These are phyloP conservation scores for Aspergillus indologenus DNA, from an alignment of 495 filamentous ascomycete genomes.

Conservation along the genomic window DNA sequence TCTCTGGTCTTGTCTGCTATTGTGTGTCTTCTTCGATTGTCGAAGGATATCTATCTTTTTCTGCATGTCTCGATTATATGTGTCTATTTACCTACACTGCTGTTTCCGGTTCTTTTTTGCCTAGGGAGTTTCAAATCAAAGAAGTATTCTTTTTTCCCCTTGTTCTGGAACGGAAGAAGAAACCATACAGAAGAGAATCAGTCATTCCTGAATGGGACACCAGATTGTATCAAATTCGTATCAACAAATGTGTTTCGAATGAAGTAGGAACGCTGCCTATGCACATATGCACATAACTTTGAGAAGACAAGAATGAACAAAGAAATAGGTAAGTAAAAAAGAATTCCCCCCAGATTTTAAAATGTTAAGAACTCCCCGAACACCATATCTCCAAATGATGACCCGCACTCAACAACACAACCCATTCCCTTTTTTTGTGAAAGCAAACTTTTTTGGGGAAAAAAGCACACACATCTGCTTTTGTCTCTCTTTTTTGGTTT, in stretches of 20 bases:
- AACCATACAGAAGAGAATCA: neutral
- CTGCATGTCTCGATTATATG: neutral
- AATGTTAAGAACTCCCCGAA: slow-evolving; percentile 19
- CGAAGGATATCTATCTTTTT: neutral
- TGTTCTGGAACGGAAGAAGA: neutral
- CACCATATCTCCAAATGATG: slow-evolving; percentile 21
- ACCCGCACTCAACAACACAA: slow-evolving; percentile 8
- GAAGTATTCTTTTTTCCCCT: neutral
- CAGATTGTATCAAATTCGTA: slow-evolving; percentile 15
- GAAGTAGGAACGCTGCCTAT: slow-evolving; percentile 29
- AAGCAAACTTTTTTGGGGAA: neutral
- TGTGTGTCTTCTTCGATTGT: neutral
- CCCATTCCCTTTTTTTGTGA: slow-evolving; percentile 13
- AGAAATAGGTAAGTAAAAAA: slow-evolving; percentile 9
- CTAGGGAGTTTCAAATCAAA: neutral
- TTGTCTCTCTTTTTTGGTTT: slow-evolving; percentile 5
- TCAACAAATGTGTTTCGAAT: slow-evolving; percentile 19
- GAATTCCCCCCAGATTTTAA: slow-evolving; percentile 13
- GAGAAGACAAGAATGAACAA: slow-evolving; percentile 3
- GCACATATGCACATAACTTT: slow-evolving; percentile 25
- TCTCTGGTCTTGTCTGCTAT: neutral
- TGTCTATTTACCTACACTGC: neutral
- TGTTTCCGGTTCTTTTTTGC: neutral
- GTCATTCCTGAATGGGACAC: neutral
- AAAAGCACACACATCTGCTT: neutral